These are phyloP conservation scores for Piromyces sp. DNA, from an alignment of 192 early-diverging fungal genomes.

Conservation along the genomic window DNA sequence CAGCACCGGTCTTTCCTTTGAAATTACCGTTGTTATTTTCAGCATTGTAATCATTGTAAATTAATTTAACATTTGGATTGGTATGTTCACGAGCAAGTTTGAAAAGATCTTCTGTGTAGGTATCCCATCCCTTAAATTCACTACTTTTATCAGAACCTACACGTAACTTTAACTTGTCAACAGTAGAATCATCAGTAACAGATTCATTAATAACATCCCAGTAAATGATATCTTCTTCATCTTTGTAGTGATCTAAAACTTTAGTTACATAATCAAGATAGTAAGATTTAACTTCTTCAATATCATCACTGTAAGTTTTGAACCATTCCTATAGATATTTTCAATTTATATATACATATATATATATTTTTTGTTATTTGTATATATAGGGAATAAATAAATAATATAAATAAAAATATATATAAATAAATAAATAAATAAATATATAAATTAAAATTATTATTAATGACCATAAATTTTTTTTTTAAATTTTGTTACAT, in stretches of 20 bases:
- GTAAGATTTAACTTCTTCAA: neutral
- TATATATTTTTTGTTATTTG: no score
- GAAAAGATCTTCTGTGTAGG: neutral
- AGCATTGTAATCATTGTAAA: neutral
- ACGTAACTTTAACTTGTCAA: neutral
- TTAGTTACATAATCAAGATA: neutral
- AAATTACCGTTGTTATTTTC: neutral
- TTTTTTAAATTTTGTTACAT: no score
- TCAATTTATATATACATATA: no score
- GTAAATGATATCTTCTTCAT: neutral
- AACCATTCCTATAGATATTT: neutral
- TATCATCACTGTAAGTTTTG: neutral
- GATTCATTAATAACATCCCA: neutral
- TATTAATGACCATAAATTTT: no score
- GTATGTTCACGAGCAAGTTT: neutral
- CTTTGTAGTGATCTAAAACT: neutral
- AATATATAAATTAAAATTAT: no score
- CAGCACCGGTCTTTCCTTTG: neutral
- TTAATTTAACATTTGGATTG: neutral
- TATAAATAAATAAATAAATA: no score
- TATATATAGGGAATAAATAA: no score
- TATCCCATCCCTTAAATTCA: neutral
- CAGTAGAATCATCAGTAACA: neutral
- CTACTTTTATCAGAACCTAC: neutral
- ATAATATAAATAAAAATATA: no score